A percentile compares a stretch with the other conserved stretches of the same genome.
These are phyloP conservation scores for Coprinopsis strossmayeri DNA, from an alignment of 768 basidiomycete species.

Conservation along the genomic window DNA sequence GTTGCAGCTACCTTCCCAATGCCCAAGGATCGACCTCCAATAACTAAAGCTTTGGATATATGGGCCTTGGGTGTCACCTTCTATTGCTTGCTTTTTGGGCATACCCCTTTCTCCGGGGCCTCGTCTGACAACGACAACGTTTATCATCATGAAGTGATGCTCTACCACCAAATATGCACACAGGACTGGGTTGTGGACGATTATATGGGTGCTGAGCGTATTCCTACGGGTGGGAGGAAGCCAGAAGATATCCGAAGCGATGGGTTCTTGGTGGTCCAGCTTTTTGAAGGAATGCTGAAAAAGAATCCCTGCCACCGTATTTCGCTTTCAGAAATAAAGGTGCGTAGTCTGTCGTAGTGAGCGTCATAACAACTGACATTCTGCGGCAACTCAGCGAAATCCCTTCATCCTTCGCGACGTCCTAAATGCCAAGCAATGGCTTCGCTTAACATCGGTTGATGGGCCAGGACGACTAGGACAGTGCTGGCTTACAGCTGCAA, in stretches of 20 bases:
- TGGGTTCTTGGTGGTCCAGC: slow-evolving; percentile 23
- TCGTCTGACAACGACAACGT: slow-evolving; percentile 26
- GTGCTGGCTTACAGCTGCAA: slow-evolving; percentile 21
- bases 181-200: slow-evolving; percentile 33
- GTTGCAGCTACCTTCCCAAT: slow-evolving; percentile 12
- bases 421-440: slow-evolving; percentile 28
- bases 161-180: slow-evolving; percentile 35
- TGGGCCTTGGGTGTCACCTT: slow-evolving; percentile 43
- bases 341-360: slow-evolving; percentile 9
- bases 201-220: slow-evolving; percentile 30
- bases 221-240: slow-evolving; percentile 29
- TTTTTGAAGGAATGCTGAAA: slow-evolving; percentile 34
- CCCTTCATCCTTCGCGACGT: slow-evolving; percentile 33
- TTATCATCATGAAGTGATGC: slow-evolving; percentile 30
- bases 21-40: slow-evolving; percentile 27
- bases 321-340: slow-evolving; percentile 28
- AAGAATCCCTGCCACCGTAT: slow-evolving; percentile 31
- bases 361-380: background rate
- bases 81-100: slow-evolving; percentile 41
- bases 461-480: too few relatives aligned
- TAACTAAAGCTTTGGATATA: slow-evolving; percentile 40
- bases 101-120: slow-evolving; percentile 33
- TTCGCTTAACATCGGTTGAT: too few relatives aligned
- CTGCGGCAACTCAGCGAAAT: slow-evolving; percentile 21
- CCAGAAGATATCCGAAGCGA: slow-evolving; percentile 23